phyloP scores from a whole-genome alignment of 768 basidiomycete species.

The Dacryopinax spathularia region DNA sequence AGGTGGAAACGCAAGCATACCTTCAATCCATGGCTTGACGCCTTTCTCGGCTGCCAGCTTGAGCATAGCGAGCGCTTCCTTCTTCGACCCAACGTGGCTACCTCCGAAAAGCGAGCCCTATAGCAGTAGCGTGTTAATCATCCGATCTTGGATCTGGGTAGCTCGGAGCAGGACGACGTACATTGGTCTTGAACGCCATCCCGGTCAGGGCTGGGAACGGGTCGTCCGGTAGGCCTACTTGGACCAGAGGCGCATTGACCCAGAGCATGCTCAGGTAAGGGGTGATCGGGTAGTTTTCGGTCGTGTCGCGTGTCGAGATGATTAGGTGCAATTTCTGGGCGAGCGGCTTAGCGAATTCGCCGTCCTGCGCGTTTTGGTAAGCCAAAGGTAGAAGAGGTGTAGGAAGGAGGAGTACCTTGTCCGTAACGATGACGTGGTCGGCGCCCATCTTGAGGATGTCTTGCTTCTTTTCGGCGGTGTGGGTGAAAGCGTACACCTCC shows the following conservation, averaged over 20 bases:
- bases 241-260: slow-evolving; percentile 40
- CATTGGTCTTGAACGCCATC: slow-evolving; percentile 23
- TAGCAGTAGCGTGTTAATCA: not conserved
- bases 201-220: slow-evolving; percentile 29
- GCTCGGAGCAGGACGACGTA: too few species aligned
- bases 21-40: slow-evolving; percentile 36
- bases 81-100: slow-evolving; percentile 40
- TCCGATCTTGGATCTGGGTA: slow-evolving; percentile 13
- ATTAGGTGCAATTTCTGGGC: slow-evolving; percentile 26
- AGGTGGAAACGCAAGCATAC: too few species aligned
- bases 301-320: slow-evolving; percentile 30
- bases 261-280: slow-evolving; percentile 40
- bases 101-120: slow-evolving; percentile 21
- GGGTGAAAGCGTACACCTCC: slow-evolving; percentile 45
- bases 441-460: slow-evolving; percentile 49
- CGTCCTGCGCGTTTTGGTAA: not conserved
- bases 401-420: slow-evolving; percentile 16
- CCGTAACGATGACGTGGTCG: slow-evolving; percentile 36
- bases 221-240: slow-evolving; percentile 43
- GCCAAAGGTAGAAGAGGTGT: too few species aligned
- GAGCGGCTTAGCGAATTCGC: slow-evolving; percentile 16
- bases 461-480: slow-evolving; percentile 36
- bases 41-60: slow-evolving; percentile 41
- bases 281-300: slow-evolving; percentile 31
- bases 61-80: slow-evolving; percentile 44